Evolutionary conservation across 371 early-diverging fungal genomes (phyloP).

Genomic region (Gilbertella persicaria): DNA sequence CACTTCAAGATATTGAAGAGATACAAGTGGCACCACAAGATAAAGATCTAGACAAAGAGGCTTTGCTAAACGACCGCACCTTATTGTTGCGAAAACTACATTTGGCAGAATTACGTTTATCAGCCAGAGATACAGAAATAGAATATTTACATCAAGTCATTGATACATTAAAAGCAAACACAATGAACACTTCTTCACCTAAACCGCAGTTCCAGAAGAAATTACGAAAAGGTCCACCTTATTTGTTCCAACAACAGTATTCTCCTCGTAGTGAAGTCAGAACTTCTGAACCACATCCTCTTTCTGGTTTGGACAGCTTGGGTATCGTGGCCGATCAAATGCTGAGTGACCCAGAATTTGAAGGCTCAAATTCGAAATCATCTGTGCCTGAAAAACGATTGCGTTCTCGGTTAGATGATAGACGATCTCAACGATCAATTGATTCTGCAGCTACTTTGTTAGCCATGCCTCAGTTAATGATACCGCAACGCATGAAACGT

Average conservation of each 20-base stretch:
- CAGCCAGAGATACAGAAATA: constrained; percentile 47
- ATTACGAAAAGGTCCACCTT: constrained; percentile 34
- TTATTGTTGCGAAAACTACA: constrained; percentile 36
- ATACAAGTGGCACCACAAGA: constrained; percentile 30
- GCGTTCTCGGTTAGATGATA: constrained; percentile 20
- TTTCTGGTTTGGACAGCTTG: constrained; percentile 32
- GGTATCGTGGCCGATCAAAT: constrained; percentile 43
- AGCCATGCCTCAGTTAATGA: constrained; percentile 38
- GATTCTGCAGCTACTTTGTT: constrained; percentile 49
- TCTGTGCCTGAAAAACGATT: constrained; percentile 9
- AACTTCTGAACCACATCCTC: constrained; percentile 16
- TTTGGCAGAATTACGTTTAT: constrained; percentile 42
- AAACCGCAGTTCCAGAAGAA: constrained; percentile 16
- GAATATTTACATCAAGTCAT: constrained; percentile 39
- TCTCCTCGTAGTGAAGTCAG: constrained; percentile 42
- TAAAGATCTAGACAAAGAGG: constrained; percentile 24
- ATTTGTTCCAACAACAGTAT: constrained; percentile 50
- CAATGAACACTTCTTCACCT: constrained; percentile 6
- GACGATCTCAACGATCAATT: constrained; percentile 49
- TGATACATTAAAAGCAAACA: constrained; percentile 16
- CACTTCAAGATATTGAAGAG: constrained; percentile 33
- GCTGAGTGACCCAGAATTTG: constrained; percentile 35
- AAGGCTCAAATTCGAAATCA: background rate
- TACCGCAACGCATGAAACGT: constrained; percentile 8
- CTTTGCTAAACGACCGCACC: constrained; percentile 30